Conservation (phyloP, 495 filamentous ascomycete species). For the Neurospora cerealis region DNA sequence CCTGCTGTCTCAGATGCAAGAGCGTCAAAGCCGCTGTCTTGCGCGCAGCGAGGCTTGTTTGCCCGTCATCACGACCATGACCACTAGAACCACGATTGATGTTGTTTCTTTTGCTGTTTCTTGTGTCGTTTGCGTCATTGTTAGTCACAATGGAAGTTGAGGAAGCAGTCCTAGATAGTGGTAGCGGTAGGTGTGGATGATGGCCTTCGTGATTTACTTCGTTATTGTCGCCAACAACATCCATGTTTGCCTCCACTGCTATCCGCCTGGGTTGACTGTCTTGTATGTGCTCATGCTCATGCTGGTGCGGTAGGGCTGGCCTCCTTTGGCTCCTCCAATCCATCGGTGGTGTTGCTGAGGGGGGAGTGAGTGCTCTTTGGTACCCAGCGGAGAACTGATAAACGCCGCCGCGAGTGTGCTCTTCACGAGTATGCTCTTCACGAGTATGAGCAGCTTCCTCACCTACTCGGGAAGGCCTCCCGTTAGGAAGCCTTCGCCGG, state of each 20-base stretch:
- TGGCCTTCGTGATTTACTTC: background rate
- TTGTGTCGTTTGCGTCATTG: background rate
- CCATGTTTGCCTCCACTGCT: background rate
- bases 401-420: background rate
- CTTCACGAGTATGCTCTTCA: background rate
- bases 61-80: background rate
- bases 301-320: background rate
- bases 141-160: background rate
- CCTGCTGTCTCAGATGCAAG: background rate
- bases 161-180: background rate
- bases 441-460: background rate
- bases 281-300: background rate
- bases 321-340: background rate
- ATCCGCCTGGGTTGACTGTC: background rate
- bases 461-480: background rate
- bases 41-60: background rate
- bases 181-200: background rate
- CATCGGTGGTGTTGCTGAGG: background rate
- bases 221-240: background rate
- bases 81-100: background rate
- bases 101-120: background rate
- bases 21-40: background rate
- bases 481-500: background rate
- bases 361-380: background rate
- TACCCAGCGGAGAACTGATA: background rate